Evolutionary conservation across 2,329 filamentous ascomycete species (phyloP), one percentile per base, ranked within the genome.

Genomic region (Coleophoma eucalyptorum): DNA sequence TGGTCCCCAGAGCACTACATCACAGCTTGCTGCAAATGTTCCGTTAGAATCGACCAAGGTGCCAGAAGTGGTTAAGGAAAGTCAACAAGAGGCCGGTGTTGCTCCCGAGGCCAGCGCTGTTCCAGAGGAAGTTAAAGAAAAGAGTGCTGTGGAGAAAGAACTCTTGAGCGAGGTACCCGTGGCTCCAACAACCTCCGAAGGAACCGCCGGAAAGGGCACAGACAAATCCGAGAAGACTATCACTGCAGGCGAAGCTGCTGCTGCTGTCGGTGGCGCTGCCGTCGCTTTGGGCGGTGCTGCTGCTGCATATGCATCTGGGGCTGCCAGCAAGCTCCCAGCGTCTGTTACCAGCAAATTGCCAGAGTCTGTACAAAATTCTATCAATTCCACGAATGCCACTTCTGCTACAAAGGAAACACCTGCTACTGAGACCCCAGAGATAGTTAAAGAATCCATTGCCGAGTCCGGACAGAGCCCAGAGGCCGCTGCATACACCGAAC

Each of bases 121-220:
- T 51, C 71, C 81, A 31, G 74, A 79, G 40, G 86, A 87, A 62
- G 85, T 91, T 7, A 68, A 76, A 58, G 87, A 89, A 61, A 91
- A 91, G 79, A 81, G 79, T 51, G 75, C 78, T 51, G 76, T 90
- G 4, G 87, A 91, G 72, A 73, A 81, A 38, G 87, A 90, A 71
- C 77, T 90, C 48, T 79, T 86, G 67, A 72, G 77, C 11, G 86
- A 84, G 69, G 81, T 90, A 11, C 76, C 81, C 32, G 76, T 82
- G 63, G 79, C 76, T 20, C 79, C 76, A 41, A 72, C 77, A 11
- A 81, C 81, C 10, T 77, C 81, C 0, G 79, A 81, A 59, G 80
- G 78, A 41, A 77, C 74, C 34, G 70, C 75, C 50, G 78, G 73
- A 43, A 67, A 75, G 56, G 76, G 73, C 38, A 78, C 78, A 42